phyloP scores from a whole-genome alignment of 495 filamentous ascomycete genomes.

The Aspergillus indologenus region DNA sequence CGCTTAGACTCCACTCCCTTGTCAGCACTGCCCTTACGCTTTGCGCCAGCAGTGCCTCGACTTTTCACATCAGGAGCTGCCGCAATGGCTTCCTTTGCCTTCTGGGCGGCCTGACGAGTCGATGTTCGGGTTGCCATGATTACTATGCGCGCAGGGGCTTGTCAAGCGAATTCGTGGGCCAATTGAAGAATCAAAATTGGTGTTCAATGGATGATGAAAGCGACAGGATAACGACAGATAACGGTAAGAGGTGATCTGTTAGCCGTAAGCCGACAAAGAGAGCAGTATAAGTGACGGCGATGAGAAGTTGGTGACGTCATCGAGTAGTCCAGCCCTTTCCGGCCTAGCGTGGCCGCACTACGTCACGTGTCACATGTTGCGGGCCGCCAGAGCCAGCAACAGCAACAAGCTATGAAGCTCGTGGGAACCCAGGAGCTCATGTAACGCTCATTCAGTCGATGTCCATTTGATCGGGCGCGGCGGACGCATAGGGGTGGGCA shows the following conservation, averaged over 20 bases:
- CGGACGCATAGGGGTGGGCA: constrained; percentile 3
- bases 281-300: neutral
- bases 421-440: neutral
- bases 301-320: constrained; percentile 30
- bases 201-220: neutral
- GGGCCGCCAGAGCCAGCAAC: neutral
- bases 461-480: constrained; percentile 21
- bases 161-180: neutral
- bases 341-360: constrained; percentile 1
- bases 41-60: constrained; percentile 25
- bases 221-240: neutral
- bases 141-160: neutral
- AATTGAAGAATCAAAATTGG: neutral
- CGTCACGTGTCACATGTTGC: constrained; percentile 9
- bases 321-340: neutral
- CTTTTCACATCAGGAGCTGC: constrained; percentile 25
- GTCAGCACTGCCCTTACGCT: constrained; percentile 33
- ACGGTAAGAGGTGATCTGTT: neutral
- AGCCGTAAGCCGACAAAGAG: neutral
- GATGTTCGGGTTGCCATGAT: constrained; percentile 41
- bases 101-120: constrained; percentile 41
- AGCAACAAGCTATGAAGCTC: neutral
- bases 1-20: constrained; percentile 31
- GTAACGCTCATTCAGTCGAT: constrained; percentile 12
- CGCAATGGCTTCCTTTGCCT: constrained; percentile 45